These are phyloP conservation scores for Paxillus involutus DNA, from an alignment of 768 basidiomycete genomes.

Conservation along the genomic window DNA sequence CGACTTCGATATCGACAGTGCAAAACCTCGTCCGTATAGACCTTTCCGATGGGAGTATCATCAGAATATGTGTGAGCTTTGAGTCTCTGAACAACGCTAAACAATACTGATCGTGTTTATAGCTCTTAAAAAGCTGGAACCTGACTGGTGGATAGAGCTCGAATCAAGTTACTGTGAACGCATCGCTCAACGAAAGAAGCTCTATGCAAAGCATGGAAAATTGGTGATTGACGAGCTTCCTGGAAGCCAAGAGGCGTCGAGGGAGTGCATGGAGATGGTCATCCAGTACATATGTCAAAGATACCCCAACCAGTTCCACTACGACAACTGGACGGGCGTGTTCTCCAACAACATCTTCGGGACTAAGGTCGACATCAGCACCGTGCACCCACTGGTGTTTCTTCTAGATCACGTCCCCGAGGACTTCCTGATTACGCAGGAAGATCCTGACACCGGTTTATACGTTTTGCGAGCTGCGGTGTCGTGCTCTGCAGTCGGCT, in stretches of 20 bases:
- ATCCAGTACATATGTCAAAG: conserved; percentile 55
- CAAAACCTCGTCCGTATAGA: conserved; percentile 51
- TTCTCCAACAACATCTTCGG: conserved; percentile 47
- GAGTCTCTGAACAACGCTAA: not conserved
- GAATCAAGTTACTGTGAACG: conserved; percentile 49
- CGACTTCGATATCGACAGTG: conserved; percentile 42
- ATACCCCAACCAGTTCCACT: conserved; percentile 54
- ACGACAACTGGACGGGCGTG: conserved; percentile 32
- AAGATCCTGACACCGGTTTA: conserved; percentile 42
- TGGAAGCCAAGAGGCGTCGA: conserved; percentile 48
- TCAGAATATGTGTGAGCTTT: conserved; percentile 51
- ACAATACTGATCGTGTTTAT: not conserved
- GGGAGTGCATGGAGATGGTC: conserved; percentile 55
- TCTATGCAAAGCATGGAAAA: conserved; percentile 40
- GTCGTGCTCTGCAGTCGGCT: conserved; percentile 48
- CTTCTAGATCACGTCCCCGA: conserved; percentile 53
- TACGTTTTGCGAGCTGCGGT: conserved; percentile 48
- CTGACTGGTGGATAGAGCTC: conserved; percentile 58
- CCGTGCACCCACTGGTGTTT: conserved; percentile 38
- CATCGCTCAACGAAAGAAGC: conserved; percentile 40
- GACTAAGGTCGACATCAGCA: conserved; percentile 26
- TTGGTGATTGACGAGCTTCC: conserved; percentile 45
- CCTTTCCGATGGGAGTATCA: conserved; percentile 58
- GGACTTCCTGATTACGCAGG: conserved; percentile 46
- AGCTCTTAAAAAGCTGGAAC: conserved; percentile 49